Conservation (phyloP, 805 yeast species). For the Barnettozyma wickerhamii region DNA sequence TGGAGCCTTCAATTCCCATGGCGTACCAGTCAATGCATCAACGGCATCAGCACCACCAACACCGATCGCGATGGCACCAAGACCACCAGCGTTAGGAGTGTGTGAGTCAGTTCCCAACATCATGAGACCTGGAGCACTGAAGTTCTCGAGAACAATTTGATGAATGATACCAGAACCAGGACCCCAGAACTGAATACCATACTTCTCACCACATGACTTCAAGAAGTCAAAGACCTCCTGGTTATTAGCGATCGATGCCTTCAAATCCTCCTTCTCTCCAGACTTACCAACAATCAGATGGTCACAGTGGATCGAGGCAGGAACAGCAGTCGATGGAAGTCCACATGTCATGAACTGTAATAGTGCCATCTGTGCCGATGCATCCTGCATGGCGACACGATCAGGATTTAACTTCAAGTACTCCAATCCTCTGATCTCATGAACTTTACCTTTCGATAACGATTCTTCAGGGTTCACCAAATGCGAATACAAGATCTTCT, state of each 20-base stretch:
- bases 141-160: conserved; percentile 95
- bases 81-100: conserved; percentile 98
- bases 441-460: conserved; percentile 48
- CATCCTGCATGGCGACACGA: conserved; percentile 99
- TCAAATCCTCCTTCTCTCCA: conserved; percentile 83
- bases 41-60: conserved; percentile 99
- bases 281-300: conserved; percentile 96
- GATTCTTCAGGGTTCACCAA: conserved; percentile 82
- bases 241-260: conserved; percentile 77
- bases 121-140: conserved; percentile 94
- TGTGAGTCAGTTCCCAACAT: conserved; percentile 98
- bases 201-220: conserved; percentile 87
- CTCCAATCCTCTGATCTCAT: conserved; percentile 74
- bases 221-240: conserved; percentile 95
- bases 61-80: conserved; percentile 98
- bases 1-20: conserved; percentile 99
- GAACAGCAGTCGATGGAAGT: conserved; percentile 80
- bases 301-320: conserved; percentile 96
- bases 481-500: conserved; percentile 91
- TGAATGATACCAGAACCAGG: conserved; percentile 99
- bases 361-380: conserved; percentile 99
- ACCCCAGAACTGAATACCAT: conserved; percentile 98
- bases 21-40: conserved; percentile 93
- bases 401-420: conserved; percentile 94
- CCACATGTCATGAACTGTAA: conserved; percentile 98